Percentiles rank a stretch among this genome's conserved stretches.
These are phyloP conservation scores for Athelia sp. DNA, from an alignment of 1,284 basidiomycete genomes.

Conservation along the genomic window DNA sequence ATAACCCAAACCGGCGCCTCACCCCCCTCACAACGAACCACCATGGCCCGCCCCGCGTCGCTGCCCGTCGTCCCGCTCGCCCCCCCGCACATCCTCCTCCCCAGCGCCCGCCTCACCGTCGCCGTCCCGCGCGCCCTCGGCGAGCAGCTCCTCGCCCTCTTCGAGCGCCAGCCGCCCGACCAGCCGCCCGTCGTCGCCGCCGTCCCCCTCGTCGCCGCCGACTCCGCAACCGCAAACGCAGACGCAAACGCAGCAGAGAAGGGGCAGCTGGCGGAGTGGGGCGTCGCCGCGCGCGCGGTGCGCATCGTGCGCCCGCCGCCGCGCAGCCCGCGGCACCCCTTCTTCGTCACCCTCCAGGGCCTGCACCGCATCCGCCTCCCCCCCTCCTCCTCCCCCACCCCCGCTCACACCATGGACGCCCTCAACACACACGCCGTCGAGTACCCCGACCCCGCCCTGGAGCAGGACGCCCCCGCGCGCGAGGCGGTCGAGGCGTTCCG, in stretches of 20 bases:
- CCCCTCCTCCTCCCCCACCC: not conserved
- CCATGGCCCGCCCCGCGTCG: slow-evolving; percentile 35
- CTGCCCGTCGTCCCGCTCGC: slow-evolving; percentile 59
- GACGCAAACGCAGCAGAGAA: no score
- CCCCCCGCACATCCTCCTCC: slow-evolving; percentile 62
- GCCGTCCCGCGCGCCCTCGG: slow-evolving; percentile 53
- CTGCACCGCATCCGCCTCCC: slow-evolving; percentile 48
- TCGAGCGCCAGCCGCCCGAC: slow-evolving; percentile 60
- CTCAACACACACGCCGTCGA: slow-evolving; percentile 41
- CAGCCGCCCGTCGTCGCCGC: slow-evolving; percentile 60
- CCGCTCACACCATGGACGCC: slow-evolving; percentile 9
- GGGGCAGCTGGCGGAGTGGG: slow-evolving; percentile 28
- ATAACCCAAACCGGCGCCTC: no score
- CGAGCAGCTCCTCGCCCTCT: slow-evolving; percentile 52
- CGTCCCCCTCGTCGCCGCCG: slow-evolving; percentile 40
- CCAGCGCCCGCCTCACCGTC: slow-evolving; percentile 57
- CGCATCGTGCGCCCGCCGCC: slow-evolving; percentile 54
- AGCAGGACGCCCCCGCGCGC: slow-evolving; percentile 39
- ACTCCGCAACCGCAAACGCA: slow-evolving; percentile 14
- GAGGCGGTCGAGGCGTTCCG: slow-evolving; percentile 64
- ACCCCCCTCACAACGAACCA: slow-evolving; percentile 6
- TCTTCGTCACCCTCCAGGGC: slow-evolving; percentile 63
- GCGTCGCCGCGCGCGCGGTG: slow-evolving; percentile 52
- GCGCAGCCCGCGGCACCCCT: slow-evolving; percentile 41
- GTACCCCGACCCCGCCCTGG: slow-evolving; percentile 30